Conservation (phyloP, 2,329 filamentous ascomycete species). For the Fusarium liriodendri region DNA sequence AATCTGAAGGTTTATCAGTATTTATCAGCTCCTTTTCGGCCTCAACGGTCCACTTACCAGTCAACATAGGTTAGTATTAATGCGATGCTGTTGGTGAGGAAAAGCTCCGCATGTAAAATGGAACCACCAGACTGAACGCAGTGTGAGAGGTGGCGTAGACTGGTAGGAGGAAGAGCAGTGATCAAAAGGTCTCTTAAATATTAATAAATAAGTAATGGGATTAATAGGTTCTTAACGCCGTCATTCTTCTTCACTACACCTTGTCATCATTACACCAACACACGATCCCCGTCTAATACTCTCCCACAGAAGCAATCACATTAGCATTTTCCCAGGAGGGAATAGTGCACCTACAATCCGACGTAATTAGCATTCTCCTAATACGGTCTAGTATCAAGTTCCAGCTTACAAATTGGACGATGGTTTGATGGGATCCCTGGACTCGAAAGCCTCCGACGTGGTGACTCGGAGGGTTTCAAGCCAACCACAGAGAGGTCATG, state of each 20-base stretch:
- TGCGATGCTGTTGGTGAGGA: too few species aligned
- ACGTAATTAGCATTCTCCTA: neutral
- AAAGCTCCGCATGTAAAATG: neutral
- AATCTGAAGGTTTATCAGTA: neutral
- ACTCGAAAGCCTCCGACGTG: neutral
- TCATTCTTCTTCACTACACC: neutral
- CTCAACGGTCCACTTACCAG: neutral
- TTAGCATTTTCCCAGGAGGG: neutral
- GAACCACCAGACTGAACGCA: neutral
- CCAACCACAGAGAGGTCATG: neutral
- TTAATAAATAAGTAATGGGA: neutral
- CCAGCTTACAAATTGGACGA: neutral
- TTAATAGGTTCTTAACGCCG: neutral
- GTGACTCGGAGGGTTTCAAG: neutral
- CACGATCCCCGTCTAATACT: neutral
- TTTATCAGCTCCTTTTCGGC: accelerated
- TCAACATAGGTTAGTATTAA: neutral
- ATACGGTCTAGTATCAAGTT: neutral
- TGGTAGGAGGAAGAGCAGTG: neutral
- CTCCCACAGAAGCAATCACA: neutral
- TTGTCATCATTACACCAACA: neutral
- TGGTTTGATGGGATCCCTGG: neutral
- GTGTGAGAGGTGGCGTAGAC: neutral
- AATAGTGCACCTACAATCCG: neutral
- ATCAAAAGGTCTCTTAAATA: neutral